Base-by-base conservation (phyloP, 257 asterid species). In the Ballota nigra region DNA sequence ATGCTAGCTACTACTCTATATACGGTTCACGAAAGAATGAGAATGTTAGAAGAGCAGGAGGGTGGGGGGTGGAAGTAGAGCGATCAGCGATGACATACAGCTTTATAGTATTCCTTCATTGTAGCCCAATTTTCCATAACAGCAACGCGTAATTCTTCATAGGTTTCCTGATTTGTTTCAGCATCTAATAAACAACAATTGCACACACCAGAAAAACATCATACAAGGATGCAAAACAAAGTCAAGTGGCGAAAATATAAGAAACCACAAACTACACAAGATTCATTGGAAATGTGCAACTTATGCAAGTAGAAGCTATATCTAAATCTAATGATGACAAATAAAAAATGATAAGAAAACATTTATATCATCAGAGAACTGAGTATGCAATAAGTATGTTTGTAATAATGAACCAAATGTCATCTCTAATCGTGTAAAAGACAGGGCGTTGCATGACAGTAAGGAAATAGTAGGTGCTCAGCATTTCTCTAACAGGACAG, bases 91-190 rank as follows among this genome's bases (percentile, higher is more conserved):
- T 61, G 53, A 72, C 95, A 78, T 82, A 89, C 97, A 59, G 96
- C 88, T 69, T 77, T 83, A 62, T 85, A 89, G 79, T 89, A 91
- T 56, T 80, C 90, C 84, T 77, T 87, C 98, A 91, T 91, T 1
- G 70, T 76, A 20, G 4, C 49, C 92, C 92, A 83, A 38, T 86
- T 81, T 76, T 93, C 89, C 76, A 2, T 55, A 70, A 80, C 88
- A 77, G 96, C 87, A 72, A 70, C 76, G 36, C 92, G 83, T 72
- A 86, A 71, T 56, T 75, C 84, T 38, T 93, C 95, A 67, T 87
- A 93, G 68, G 76, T 69, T 47, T 64, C 78, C 68, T 87, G 77
- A 43, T 74, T 72, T 69, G 75, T 81, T 74, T 85, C 96, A 49
- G 72, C 71, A 74, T 70, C 95, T 83, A 78, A 71, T 13, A 65